These are phyloP conservation scores for Aegilops longissima DNA, from an alignment of 176 grass and related monocot species.

Conservation along the genomic window DNA sequence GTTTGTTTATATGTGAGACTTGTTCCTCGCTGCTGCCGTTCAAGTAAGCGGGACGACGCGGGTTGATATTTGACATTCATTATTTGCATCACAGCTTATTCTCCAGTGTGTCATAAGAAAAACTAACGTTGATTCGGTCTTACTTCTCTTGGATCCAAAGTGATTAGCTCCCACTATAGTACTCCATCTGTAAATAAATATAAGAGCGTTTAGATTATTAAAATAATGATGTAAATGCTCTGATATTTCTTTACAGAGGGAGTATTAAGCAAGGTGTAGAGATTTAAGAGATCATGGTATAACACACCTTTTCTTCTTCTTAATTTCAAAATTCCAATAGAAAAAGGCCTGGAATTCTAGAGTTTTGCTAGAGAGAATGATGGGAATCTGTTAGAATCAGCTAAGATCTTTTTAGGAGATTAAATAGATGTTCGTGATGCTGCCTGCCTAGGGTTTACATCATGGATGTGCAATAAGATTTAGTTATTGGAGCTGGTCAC, in stretches of 20 bases:
- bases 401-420: background rate
- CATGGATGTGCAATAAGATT: background rate
- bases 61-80: no score
- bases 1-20: no score
- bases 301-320: background rate
- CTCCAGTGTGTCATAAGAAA: no score
- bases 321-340: background rate
- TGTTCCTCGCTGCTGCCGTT: no score
- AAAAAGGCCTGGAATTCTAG: background rate
- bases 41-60: no score
- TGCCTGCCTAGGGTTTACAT: background rate
- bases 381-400: background rate
- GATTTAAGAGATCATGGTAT: background rate
- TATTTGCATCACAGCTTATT: no score
- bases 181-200: no score
- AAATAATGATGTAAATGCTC: no score
- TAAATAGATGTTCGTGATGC: background rate
- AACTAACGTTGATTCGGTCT: no score
- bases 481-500: background rate
- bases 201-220: no score
- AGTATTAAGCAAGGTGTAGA: background rate
- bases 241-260: no score
- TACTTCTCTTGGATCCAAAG: no score
- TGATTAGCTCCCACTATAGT: background rate
- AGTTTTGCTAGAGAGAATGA: background rate